Base-by-base conservation (phyloP, 1,284 basidiomycete species). In the Pascua guehoae region DNA sequence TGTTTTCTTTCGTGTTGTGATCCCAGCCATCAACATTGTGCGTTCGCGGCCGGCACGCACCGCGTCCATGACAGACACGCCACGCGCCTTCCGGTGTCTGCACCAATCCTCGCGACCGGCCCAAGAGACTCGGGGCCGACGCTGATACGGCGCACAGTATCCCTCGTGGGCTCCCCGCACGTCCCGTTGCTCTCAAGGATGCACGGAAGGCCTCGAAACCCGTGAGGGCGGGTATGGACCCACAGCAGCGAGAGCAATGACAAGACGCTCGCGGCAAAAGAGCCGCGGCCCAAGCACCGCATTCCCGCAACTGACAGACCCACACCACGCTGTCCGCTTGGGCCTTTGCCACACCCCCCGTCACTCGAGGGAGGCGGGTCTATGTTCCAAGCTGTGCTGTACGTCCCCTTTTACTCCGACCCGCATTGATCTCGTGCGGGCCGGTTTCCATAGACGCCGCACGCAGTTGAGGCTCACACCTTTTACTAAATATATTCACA, bases 401-500 rank as follows among this genome's bases (percentile, higher is more conserved):
- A 59, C 63, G 63, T 64, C 57, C 60, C 49, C 57, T 54, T 59
- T 57, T 58, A 62, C 57, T 18, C 61, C 41, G 46, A 18, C 17
- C 24, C 37, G 18, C 54, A 44, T 56, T 37, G 8, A 32, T 48
- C 57, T 55, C 32, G 38, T 11, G 57, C 51, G 38, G 47, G 49
- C 16, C 49, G 45, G 60, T 47, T 50, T 43, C 47, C 40, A 40
- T 41, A 43, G 52, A 59, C 54, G 54, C 56, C 42, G 51, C 43
- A 51, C 46, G n/a, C 47, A 47, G 53, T 49, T 47, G 39, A 24
- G 57, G 59, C 56, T 64, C 63, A 64, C 53, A 64, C 56, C 63
- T 64, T 64, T 64, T 64, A 64, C 63, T 54, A 41, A 52, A 44
- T 3, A 46, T 32, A 32, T 51, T 16, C 32, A 62, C 63, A 64